Evolutionary conservation across 2,329 filamentous ascomycete species (phyloP).

Genomic region (Calonectria crousiana): DNA sequence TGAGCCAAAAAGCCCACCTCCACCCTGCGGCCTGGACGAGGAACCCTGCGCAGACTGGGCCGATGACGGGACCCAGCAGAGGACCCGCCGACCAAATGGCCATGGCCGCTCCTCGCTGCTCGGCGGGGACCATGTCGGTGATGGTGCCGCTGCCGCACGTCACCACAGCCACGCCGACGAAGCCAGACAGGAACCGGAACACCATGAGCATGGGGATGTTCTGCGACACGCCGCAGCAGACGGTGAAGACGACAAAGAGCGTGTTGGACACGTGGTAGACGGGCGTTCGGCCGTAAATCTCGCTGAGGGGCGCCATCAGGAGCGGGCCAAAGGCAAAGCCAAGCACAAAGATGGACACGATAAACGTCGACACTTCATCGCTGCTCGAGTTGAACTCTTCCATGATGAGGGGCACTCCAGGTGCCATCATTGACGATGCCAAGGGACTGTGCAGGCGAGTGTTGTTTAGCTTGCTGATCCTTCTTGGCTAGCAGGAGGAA

Average conservation of each 20-base stretch:
- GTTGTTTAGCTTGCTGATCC: neutral
- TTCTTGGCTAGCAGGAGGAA: neutral
- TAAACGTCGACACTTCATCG: slow-evolving; percentile 15
- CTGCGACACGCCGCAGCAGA: slow-evolving; percentile 16
- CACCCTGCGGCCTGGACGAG: slow-evolving; percentile 55
- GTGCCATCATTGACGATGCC: slow-evolving; percentile 28
- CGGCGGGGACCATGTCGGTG: slow-evolving; percentile 69
- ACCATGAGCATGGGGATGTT: slow-evolving; percentile 51
- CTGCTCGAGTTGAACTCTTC: slow-evolving; percentile 10
- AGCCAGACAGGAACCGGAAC: slow-evolving; percentile 69
- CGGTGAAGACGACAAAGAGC: slow-evolving; percentile 21
- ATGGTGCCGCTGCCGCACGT: slow-evolving; percentile 74
- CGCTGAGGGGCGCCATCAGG: slow-evolving; percentile 21
- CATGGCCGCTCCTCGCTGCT: slow-evolving; percentile 70
- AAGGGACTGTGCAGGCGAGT: slow-evolving; percentile 3
- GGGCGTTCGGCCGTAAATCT: slow-evolving; percentile 23
- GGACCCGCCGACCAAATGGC: slow-evolving; percentile 72
- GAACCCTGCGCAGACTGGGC: slow-evolving; percentile 56
- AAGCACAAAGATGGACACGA: slow-evolving; percentile 25
- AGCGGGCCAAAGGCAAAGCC: slow-evolving; percentile 26
- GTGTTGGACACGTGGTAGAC: slow-evolving; percentile 22
- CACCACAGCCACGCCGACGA: slow-evolving; percentile 71
- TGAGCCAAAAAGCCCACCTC: slow-evolving; percentile 55
- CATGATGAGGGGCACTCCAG: slow-evolving; percentile 23
- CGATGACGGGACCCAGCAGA: slow-evolving; percentile 66